These are phyloP conservation scores for Rhinocladiella mackenziei DNA, from an alignment of 2,329 filamentous ascomycete genomes.

Conservation along the genomic window DNA sequence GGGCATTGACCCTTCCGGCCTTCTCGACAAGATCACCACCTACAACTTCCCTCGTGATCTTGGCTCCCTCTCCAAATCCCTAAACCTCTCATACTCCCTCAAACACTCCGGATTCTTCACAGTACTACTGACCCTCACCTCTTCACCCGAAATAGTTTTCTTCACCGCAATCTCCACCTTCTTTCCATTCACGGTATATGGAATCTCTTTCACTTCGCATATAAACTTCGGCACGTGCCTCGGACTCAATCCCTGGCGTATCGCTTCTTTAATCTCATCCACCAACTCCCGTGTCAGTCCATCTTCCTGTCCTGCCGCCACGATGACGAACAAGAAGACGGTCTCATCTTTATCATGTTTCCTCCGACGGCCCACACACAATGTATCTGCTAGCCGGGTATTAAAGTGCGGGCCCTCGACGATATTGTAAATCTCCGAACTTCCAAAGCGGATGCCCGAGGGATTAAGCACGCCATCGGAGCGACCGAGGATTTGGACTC, in stretches of 20 bases:
- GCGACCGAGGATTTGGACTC: constrained; percentile 43
- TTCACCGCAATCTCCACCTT: constrained; percentile 46
- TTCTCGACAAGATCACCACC: background rate
- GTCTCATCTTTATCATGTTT: constrained; percentile 37
- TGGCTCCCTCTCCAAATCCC: constrained; percentile 20
- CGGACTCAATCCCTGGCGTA: constrained; percentile 30
- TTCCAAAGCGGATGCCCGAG: constrained; percentile 47
- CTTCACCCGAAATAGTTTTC: constrained; percentile 39
- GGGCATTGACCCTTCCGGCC: no score
- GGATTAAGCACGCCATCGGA: constrained; percentile 48
- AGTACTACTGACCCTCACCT: constrained; percentile 38
- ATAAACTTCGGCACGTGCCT: constrained; percentile 44
- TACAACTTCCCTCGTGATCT: constrained; percentile 10
- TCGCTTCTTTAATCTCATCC: constrained; percentile 25
- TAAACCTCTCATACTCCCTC: constrained; percentile 35
- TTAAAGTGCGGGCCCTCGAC: constrained; percentile 38
- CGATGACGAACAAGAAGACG: constrained; percentile 42
- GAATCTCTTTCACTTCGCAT: constrained; percentile 39
- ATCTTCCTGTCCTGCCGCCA: constrained; percentile 29
- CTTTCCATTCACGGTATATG: constrained; percentile 47
- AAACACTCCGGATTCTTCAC: constrained; percentile 40
- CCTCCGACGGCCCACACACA: constrained; percentile 40
- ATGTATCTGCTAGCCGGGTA: constrained; percentile 35
- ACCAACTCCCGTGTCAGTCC: constrained; percentile 29
- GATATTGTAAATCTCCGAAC: constrained; percentile 47